phyloP scores from a whole-genome alignment of 345 rosid genomes.

The Eucalyptus pumila region DNA sequence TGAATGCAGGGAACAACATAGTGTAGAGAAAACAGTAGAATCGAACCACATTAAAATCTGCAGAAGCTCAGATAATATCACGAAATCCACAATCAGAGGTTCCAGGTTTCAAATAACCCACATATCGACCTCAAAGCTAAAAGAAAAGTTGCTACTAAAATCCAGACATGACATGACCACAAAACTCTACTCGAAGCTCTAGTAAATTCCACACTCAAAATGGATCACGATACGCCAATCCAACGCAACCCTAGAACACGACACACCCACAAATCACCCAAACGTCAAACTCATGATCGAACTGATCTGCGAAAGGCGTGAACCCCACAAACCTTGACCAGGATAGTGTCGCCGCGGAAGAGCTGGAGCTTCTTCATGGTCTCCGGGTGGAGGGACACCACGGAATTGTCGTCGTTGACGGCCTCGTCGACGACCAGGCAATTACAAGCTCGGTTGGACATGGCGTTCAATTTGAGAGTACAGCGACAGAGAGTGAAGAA shows the following conservation, averaged over 20 bases:
- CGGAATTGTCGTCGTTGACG: conserved; percentile 77
- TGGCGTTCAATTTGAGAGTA: background rate
- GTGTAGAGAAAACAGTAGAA: background rate
- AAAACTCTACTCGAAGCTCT: background rate
- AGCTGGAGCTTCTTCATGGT: conserved; percentile 96
- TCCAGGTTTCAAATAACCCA: background rate
- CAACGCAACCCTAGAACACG: background rate
- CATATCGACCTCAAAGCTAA: background rate
- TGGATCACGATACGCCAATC: background rate
- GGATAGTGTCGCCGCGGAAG: conserved; percentile 80
- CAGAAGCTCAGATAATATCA: background rate
- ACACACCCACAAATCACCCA: background rate
- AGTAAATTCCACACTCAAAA: background rate
- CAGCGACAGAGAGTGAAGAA: background rate
- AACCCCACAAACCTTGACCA: conserved; percentile 52
- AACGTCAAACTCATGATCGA: background rate
- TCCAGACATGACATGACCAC: background rate
- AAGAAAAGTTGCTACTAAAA: background rate
- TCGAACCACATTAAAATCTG: background rate
- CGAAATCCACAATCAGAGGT: background rate
- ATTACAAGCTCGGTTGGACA: conserved; percentile 61
- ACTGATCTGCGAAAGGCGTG: background rate
- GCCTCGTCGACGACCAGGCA: conserved; percentile 90
- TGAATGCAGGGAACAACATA: background rate
- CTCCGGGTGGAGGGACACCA: conserved; percentile 65